Percentiles rank a stretch among this genome's conserved stretches.
Evolutionary conservation across 1,139 yeast genomes (phyloP).

Genomic region (Pichia sp.): DNA sequence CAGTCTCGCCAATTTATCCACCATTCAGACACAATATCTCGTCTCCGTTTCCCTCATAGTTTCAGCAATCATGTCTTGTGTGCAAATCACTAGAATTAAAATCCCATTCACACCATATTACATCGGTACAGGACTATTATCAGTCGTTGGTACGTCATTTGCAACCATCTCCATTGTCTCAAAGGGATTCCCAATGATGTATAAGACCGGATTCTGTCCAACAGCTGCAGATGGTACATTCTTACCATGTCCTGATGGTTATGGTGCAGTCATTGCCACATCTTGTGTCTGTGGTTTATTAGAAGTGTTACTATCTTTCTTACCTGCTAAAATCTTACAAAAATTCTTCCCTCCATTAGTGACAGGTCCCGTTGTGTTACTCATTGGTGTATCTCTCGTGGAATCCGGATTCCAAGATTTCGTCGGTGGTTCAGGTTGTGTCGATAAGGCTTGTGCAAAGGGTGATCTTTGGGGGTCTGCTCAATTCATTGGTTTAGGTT

Average conservation of each 20-base stretch:
- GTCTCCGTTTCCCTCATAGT: constrained; percentile 73
- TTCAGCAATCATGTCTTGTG: constrained; percentile 63
- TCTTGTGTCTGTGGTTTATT: constrained; percentile 69
- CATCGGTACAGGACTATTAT: constrained; percentile 79
- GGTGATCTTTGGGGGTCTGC: constrained; percentile 81
- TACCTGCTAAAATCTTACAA: constrained; percentile 66
- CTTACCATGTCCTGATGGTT: constrained; percentile 85
- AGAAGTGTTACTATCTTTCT: constrained; percentile 63
- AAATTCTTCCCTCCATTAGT: constrained; percentile 80
- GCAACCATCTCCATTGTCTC: constrained; percentile 78
- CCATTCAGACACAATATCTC: constrained; percentile 52
- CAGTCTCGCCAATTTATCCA: constrained; percentile 47
- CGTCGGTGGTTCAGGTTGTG: constrained; percentile 84
- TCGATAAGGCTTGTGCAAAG: constrained; percentile 30
- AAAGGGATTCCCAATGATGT: constrained; percentile 76
- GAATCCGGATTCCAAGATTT: constrained; percentile 72
- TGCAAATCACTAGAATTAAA: constrained; percentile 79
- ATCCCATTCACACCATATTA: constrained; percentile 65
- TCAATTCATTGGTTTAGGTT: constrained; percentile 77
- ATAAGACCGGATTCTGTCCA: constrained; percentile 63
- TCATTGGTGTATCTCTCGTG: constrained; percentile 68
- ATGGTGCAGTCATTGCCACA: constrained; percentile 79
- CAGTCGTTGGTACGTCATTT: constrained; percentile 87
- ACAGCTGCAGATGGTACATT: constrained; percentile 48
- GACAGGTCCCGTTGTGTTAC: constrained; percentile 84